Conservation (phyloP, 2,329 filamentous ascomycete species). For the Clarireedia homoeocarpa region DNA sequence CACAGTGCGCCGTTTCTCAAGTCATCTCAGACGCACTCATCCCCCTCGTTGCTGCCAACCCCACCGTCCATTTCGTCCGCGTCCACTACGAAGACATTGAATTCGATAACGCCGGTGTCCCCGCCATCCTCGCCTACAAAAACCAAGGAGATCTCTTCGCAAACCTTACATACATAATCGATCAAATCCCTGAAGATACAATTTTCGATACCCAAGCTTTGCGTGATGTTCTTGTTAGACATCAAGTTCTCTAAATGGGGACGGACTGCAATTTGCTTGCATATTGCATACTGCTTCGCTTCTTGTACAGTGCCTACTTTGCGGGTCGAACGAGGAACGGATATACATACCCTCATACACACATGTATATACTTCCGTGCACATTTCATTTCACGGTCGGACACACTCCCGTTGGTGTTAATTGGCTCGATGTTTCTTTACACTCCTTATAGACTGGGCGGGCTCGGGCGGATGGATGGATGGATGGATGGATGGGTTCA, state of each 20-base stretch:
- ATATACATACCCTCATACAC: background rate
- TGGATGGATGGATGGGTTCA: background rate
- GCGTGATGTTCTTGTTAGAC: constrained; percentile 43
- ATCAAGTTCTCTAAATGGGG: constrained; percentile 34
- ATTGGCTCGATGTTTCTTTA: no score
- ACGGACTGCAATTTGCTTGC: background rate
- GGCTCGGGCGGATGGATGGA: background rate
- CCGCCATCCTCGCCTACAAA: constrained; percentile 81
- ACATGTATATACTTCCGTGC: background rate
- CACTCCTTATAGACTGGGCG: background rate
- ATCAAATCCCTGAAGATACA: constrained; percentile 70
- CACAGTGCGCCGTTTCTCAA: constrained; percentile 67
- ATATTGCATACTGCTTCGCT: background rate
- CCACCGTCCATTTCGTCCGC: constrained; percentile 77
- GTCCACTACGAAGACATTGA: constrained; percentile 88
- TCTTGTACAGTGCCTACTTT: background rate
- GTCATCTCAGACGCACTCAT: constrained; percentile 72
- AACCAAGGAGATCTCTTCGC: constrained; percentile 84
- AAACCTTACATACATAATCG: constrained; percentile 77
- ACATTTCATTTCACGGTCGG: background rate
- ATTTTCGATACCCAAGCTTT: constrained; percentile 48
- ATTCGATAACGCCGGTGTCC: constrained; percentile 82
- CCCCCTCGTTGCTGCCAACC: constrained; percentile 64
- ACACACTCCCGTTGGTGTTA: no score
- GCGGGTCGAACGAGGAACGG: background rate